Base-by-base conservation (phyloP, 768 basidiomycete genomes). In the Antrodiella citrinella region DNA sequence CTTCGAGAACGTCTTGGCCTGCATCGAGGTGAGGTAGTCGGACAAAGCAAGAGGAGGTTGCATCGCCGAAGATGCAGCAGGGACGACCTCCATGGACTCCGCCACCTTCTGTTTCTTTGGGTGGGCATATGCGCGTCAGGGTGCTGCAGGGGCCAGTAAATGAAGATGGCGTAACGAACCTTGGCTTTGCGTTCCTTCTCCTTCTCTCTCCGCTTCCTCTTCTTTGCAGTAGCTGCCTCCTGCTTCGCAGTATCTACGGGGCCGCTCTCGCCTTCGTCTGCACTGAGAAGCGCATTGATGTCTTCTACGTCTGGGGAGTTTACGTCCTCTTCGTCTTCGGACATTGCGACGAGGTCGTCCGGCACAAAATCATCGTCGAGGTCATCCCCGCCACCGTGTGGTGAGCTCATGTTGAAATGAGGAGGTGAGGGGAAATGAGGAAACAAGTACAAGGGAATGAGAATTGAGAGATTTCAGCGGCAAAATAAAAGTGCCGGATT, bases 331-430 rank as follows among this genome's bases (percentile, higher is more conserved):
- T 86, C 86, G 43, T 80, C 82, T 10, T 73, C 83, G 0, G 81
- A 84, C 12, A 77, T 67, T 0, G 80, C 82, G 0, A 86, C 76
- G 12, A 78, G 69, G 41, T 84, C 82, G 54, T 92, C 83, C 25
- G 75, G 75, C 46, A 85, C 70, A 61, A 85, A 90, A 55, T 91
- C 85, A 63, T 92, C 91, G 44, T 86, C 87, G 18, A 93, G 73
- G 71, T 89, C 89, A 71, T 93, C 87, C 40, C 84, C 82, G 53
- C 72, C 30, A 15, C 30, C 15, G 30, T 35, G 30, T 7, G 30
- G 30, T 35, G 15, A 15, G 15, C 30, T 35, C 30, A 35, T 35
- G 30, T 35, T 35, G 30, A 35, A 35, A 35, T 35, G 30, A 43
- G 41, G 41, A 22, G 41, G 21, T 7, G 41, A 19, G 41, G 10